Evolutionary conservation across 768 basidiomycete genomes (phyloP), one percentile per base, ranked within the genome.

Genomic region (Bullera alba): DNA sequence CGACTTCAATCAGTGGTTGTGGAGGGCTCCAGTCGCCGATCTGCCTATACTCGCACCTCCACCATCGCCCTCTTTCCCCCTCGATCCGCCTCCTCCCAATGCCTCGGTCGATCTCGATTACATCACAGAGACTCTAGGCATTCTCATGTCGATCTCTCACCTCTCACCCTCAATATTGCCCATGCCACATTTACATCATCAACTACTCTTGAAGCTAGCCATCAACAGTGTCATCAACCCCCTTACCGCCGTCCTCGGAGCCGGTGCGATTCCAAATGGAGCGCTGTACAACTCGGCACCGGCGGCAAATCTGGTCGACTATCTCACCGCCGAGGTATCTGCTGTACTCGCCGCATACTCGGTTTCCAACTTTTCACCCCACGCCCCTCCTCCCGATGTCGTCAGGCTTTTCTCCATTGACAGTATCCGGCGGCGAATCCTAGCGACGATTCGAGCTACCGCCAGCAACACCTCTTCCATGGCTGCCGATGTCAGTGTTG

Each of bases 201-300:
- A 77, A 21, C 79, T 91, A 74, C 82, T 85, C 32, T 81, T 81
- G 54, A 91, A 90, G 74, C 74, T 95, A 37, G 87, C 83, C 26
- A 79, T 86, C 51, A 88, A 93, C 67, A 76, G 83, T 12, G 78
- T 82, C 58, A 80, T 96, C 70, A 90, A 95, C 63, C 83, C 93
- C 1, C 77, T 96, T 49, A 87, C 90, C 0, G 85, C 87, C 7
- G 67, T 96, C 21, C 74, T 89, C 54, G 81, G 81, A 26, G 27
- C 28, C 8, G 67, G 67, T 1, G 29, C 48, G 0, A 85, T 89
- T 62, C 77, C 79, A 44, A 93, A 93, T 67, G 89, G 88, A 16
- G 81, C 82, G 1, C 70, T 93, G 17, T 78, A 86, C 64, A 69
- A 68, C 5, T 72, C 79, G 7, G 44, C 60, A 0, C 71, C 74